Evolutionary conservation across 1,284 basidiomycete species (phyloP).

Genomic region (Microbotryomycetes sp.): DNA sequence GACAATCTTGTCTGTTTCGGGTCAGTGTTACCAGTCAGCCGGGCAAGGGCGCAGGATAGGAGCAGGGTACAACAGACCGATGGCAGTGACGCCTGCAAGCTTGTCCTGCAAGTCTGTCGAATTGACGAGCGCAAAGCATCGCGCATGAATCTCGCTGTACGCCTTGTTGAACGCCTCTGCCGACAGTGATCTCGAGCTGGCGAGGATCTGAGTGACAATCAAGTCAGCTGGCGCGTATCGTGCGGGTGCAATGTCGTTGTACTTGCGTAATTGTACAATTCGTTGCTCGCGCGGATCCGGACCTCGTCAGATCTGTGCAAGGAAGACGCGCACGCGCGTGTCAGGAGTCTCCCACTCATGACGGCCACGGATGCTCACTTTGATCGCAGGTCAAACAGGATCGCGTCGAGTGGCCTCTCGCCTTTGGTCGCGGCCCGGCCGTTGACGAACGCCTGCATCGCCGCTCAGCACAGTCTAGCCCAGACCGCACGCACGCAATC

Average conservation of each 20-base stretch:
- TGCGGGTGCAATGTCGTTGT: not conserved
- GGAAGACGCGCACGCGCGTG: not conserved
- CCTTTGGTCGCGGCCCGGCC: not conserved
- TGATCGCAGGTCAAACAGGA: conserved; percentile 20
- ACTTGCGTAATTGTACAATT: conserved; percentile 24
- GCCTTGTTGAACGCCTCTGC: conserved; percentile 33
- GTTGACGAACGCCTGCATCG: not conserved
- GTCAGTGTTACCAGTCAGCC: no score
- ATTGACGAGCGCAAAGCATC: conserved; percentile 34
- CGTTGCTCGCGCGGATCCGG: conserved; percentile 20
- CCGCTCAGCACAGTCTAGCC: not conserved
- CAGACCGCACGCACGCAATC: not conserved
- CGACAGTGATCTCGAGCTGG: conserved; percentile 26
- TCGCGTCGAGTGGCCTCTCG: conserved; percentile 23
- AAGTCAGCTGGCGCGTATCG: not conserved
- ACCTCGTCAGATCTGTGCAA: conserved; percentile 14
- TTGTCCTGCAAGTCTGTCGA: conserved; percentile 36
- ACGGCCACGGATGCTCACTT: conserved; percentile 6
- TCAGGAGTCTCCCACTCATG: not conserved
- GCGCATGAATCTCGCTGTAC: conserved; percentile 28
- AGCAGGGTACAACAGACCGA: conserved; percentile 19
- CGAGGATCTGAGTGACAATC: conserved; percentile 13
- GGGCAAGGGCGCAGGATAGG: not conserved
- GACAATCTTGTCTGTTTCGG: conserved; percentile 27
- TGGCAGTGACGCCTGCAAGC: conserved; percentile 36